Percentiles rank a stretch among this genome's conserved stretches.
Conservation (phyloP, 345 rosid genomes). For the Triadica sebifera region DNA sequence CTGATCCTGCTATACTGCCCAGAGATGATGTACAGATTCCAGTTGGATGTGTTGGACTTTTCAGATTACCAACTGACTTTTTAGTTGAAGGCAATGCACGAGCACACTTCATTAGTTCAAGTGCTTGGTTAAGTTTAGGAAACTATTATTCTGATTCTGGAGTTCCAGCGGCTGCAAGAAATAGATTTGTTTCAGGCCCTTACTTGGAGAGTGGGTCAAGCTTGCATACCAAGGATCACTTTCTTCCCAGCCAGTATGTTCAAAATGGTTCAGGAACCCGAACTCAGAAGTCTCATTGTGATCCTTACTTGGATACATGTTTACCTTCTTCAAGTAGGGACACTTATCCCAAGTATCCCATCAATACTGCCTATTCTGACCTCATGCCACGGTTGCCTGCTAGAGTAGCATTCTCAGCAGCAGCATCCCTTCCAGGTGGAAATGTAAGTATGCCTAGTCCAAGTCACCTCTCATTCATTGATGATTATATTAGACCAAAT, state of each 20-base stretch:
- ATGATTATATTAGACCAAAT: conserved; percentile 31
- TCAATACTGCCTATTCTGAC: conserved; percentile 32
- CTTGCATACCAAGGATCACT: conserved; percentile 21
- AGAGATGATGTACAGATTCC: conserved; percentile 51
- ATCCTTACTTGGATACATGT: conserved; percentile 33
- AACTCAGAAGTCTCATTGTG: conserved; percentile 25
- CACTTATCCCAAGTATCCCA: conserved; percentile 21
- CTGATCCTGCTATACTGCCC: conserved; percentile 26
- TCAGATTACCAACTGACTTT: conserved; percentile 69
- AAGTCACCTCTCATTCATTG: conserved; percentile 31
- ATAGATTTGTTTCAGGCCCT: conserved; percentile 30
- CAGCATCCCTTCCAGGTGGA: conserved; percentile 26
- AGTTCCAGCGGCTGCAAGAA: conserved; percentile 24
- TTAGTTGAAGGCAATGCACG: conserved; percentile 27
- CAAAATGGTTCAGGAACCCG: conserved; percentile 28
- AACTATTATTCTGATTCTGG: conserved; percentile 40
- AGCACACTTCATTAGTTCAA: conserved; percentile 32
- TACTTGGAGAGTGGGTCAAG: conserved; percentile 22
- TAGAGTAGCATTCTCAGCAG: conserved; percentile 41
- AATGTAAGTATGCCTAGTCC: conserved; percentile 38
- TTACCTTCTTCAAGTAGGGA: conserved; percentile 27
- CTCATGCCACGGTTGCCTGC: conserved; percentile 24
- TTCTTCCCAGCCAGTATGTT: conserved; percentile 6
- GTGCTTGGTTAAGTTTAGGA: conserved; percentile 40
- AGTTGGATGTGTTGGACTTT: conserved; percentile 63